These are phyloP conservation scores for Auricularia sp. DNA, from an alignment of 768 basidiomycete species.

Conservation along the genomic window DNA sequence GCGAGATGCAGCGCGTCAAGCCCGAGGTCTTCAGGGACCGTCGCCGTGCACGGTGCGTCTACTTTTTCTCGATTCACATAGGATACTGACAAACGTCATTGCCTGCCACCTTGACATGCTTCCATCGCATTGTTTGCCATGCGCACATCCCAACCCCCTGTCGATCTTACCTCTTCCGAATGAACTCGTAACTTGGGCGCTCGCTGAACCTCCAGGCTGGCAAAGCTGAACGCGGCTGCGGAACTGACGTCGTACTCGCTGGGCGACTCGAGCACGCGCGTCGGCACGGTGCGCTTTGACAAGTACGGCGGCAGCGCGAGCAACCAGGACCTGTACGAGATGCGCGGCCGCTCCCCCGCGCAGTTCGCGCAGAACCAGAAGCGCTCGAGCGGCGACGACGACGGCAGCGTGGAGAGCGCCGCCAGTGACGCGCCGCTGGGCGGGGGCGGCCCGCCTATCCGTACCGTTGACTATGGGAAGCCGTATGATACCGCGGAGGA, in stretches of 20 bases:
- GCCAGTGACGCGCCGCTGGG: not conserved
- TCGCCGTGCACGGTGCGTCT: constrained; percentile 54
- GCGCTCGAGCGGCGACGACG: not conserved
- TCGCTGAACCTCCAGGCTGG: not conserved
- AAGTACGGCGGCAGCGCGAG: not conserved
- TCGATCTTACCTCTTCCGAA: too few relatives aligned
- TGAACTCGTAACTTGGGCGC: too few relatives aligned
- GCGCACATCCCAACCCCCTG: too few relatives aligned
- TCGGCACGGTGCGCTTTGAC: not conserved
- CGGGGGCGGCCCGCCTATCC: not conserved
- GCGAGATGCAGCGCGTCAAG: constrained; percentile 58
- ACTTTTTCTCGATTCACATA: not conserved
- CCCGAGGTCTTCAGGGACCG: constrained; percentile 56
- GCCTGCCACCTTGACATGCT: too few relatives aligned
- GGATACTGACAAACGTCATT: not conserved
- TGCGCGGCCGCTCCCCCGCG: not conserved
- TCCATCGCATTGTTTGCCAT: too few relatives aligned
- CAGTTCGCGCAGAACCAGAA: too few relatives aligned
- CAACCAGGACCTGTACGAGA: not conserved
- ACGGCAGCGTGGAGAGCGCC: not conserved
- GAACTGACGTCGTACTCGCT: not conserved
- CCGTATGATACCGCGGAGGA: not conserved
- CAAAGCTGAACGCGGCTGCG: not conserved
- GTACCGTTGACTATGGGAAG: not conserved
- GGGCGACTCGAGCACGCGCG: not conserved